These are phyloP conservation scores for Mycena sp. DNA, from an alignment of 1,284 basidiomycete genomes.

Conservation along the genomic window DNA sequence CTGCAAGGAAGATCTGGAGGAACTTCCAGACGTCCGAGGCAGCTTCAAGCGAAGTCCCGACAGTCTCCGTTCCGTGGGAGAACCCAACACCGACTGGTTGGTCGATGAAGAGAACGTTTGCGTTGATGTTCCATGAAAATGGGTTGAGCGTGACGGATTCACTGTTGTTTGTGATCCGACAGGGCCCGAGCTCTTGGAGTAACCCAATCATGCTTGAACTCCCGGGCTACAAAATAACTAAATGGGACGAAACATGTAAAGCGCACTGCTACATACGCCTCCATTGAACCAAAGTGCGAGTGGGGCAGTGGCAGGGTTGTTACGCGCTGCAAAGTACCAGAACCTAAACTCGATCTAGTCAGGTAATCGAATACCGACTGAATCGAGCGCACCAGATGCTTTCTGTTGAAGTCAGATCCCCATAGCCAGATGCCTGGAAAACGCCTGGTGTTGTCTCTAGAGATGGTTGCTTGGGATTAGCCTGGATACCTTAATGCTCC, in stretches of 20 bases:
- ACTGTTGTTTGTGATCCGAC: constrained; percentile 68
- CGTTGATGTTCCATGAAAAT: constrained; percentile 70
- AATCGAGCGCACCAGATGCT: constrained; percentile 60
- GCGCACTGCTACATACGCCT: constrained; percentile 69
- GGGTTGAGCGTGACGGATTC: constrained; percentile 62
- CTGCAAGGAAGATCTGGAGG: constrained; percentile 71
- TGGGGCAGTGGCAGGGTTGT: constrained; percentile 63
- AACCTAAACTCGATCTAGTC: constrained; percentile 51
- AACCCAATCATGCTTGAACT: constrained; percentile 71
- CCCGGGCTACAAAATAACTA: neutral
- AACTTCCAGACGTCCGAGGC: constrained; percentile 68
- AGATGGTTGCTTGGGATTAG: too few species aligned
- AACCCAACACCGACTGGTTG: constrained; percentile 73
- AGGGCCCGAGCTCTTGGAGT: constrained; percentile 45
- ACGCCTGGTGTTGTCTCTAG: constrained; percentile 62
- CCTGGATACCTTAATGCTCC: too few species aligned
- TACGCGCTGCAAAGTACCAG: constrained; percentile 73
- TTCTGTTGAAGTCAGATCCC: constrained; percentile 58
- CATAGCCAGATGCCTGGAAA: constrained; percentile 68
- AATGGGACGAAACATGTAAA: neutral
- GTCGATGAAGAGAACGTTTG: constrained; percentile 67
- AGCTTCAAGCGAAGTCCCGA: constrained; percentile 61
- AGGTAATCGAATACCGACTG: neutral
- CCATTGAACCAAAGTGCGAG: constrained; percentile 74
- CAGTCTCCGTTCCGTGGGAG: constrained; percentile 60